Evolutionary conservation across 176 grass and related monocot species (phyloP), one percentile per base, ranked within the genome.

Genomic region (Rhynchospora pubera): DNA sequence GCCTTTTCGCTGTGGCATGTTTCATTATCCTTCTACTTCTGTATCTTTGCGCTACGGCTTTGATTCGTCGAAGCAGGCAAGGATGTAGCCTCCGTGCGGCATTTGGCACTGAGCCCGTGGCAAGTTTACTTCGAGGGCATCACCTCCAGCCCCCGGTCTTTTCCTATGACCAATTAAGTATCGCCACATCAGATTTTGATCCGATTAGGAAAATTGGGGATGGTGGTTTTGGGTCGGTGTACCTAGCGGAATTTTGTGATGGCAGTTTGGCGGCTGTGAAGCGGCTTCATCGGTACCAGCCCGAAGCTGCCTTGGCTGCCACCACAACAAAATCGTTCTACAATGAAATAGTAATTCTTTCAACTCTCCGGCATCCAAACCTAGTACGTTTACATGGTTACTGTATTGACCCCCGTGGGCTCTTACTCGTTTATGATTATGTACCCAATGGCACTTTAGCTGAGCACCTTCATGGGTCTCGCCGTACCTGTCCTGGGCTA

Each of bases 341-440:
- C 89, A 97, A 91, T 72, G 94, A 97, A 86, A 92, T 97, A 83
- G 84, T 94, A 58, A 97, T 97, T 83, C 94, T 97, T 87, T 93
- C 94, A 44, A 86, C 94, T 48, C 94, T 97, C 68, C 86, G 94
- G 39, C 94, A 97, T 77, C 89, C 94, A 12, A 89, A 91, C 87
- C 88, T 97, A 87, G 94, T 97, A 59, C 87, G 94, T 47, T 89
- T 97, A 77, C 91, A 97, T 79, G 94, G 94, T 44, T 94, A 94
- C 84, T 97, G 91, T 89, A 88, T 89, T 68, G 91, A 93, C 82
- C 94, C 91, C 15, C 94, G 94, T 68, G 94, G 87, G 13, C 88
- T 97, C 2, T 89, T 97, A 84, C 91, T 97, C 51, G 91, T 97
- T 60, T 99, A 99, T 79, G 96, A 95, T 75, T 99, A 93, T 84